Base-by-base conservation (phyloP, 192 early-diverging fungal genomes). In the Jimgerdemannia lactiflua region DNA sequence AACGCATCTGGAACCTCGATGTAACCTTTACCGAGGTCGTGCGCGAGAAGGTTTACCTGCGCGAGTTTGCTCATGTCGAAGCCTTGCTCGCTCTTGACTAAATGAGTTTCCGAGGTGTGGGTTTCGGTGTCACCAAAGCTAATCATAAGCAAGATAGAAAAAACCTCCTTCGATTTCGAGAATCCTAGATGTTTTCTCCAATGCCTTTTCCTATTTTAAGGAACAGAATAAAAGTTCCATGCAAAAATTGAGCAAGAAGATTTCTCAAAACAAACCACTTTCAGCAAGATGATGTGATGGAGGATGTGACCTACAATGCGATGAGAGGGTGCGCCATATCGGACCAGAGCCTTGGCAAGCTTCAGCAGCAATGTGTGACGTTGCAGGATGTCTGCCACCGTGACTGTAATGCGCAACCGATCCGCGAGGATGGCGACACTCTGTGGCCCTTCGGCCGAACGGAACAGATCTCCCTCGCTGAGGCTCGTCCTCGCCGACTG, bases 91-190 rank as follows among this genome's bases (percentile, higher is more conserved):
- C 83, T 84, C 19, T 88, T 84, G 54, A 94, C 84, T 18, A 92
- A 83, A 42, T 92, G 91, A 1, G 92, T 94, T 72, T 94, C 92
- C 29, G 90, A 91, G 3, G 92, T 89, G 42, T 92, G 87, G 4
- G 92, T 94, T 66, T 92, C 92, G 8, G 87, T 82, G 80, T 94
- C 91, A 70, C 91, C 89, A 80, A 94, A 94, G 8, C 87, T 88
- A 44, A 92, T 87, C 72, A 92, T 87, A 76, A 94, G 90, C 65
- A 94, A 94, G 77, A n/a, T 86, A 85, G 42, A 89, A 87, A 71
- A 91, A 91, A 39, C 85, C 87, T 2, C 88, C 91, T 44, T 92
- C 86, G 20, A 93, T 82, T 49, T 90, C 90, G 73, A 93, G 77
- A 67, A 73, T 75, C 71, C 79, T 82, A 3, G 80, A 74, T 29